A percentile compares a stretch with the other conserved stretches of the same genome.
Evolutionary conservation across 805 yeast genomes (phyloP).

Genomic region (Myxozyma kluyveri): DNA sequence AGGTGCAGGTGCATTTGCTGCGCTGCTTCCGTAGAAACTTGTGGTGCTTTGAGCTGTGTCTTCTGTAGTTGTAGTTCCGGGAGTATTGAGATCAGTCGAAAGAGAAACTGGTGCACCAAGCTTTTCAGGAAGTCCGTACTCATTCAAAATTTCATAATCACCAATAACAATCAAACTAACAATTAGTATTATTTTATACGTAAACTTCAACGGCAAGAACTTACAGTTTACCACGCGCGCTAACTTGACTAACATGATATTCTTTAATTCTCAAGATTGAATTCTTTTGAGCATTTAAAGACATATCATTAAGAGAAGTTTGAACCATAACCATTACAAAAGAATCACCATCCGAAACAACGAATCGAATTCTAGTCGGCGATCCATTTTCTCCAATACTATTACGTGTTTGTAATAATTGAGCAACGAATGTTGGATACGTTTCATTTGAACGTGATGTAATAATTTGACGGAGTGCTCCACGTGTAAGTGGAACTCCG

Average conservation of each 20-base stretch:
- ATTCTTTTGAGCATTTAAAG: slow-evolving; percentile 15
- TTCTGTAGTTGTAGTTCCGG: neutral
- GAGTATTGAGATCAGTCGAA: slow-evolving; percentile 2
- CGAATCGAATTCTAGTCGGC: slow-evolving; percentile 27
- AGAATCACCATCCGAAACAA: slow-evolving; percentile 29
- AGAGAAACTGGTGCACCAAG: slow-evolving; percentile 22
- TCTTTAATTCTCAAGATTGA: slow-evolving; percentile 19
- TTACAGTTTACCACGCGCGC: slow-evolving; percentile 16
- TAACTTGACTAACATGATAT: slow-evolving; percentile 13
- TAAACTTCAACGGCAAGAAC: neutral
- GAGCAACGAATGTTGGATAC: slow-evolving; percentile 11
- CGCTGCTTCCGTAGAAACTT: slow-evolving; percentile 16
- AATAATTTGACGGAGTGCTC: slow-evolving; percentile 9
- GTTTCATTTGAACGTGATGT: slow-evolving; percentile 1
- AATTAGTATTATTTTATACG: neutral
- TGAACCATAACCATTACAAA: slow-evolving; percentile 26
- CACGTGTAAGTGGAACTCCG: slow-evolving; percentile 12
- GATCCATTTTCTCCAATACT: slow-evolving; percentile 17
- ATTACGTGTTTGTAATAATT: slow-evolving; percentile 26
- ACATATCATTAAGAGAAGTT: slow-evolving; percentile 11
- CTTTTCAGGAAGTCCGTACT: slow-evolving; percentile 23
- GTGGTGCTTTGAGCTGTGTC: slow-evolving; percentile 3
- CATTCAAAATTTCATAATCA: slow-evolving; percentile 15
- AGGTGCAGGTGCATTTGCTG: neutral
- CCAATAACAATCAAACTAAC: slow-evolving; percentile 18